Conservation (phyloP, 371 early-diverging fungal species). For the Saksenaea vasiformis region DNA sequence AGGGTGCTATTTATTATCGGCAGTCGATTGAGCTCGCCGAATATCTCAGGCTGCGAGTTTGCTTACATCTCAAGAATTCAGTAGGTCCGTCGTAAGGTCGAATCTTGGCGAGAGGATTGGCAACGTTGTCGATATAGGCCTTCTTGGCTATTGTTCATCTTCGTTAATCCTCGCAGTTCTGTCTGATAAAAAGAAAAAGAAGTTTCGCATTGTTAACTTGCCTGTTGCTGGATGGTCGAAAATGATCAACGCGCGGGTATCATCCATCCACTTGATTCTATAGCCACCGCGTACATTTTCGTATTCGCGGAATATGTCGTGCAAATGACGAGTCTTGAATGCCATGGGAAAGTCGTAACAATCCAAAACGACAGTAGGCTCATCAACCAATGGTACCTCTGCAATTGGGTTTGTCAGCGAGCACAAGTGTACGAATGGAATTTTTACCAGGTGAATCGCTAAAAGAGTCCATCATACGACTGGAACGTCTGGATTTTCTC, state of each 20-base stretch:
- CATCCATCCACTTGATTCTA: conserved; percentile 75
- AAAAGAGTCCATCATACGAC: conserved; percentile 45
- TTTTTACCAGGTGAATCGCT: conserved; percentile 40
- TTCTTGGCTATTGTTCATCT: conserved; percentile 36
- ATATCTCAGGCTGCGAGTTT: conserved; percentile 1
- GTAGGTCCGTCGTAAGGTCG: conserved; percentile 32
- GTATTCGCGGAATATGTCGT: conserved; percentile 54
- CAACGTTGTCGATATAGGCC: conserved; percentile 44
- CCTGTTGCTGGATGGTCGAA: conserved; percentile 70
- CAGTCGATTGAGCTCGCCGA: conserved; percentile 6
- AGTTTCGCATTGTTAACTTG: conserved; percentile 22
- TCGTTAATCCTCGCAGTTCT: not conserved
- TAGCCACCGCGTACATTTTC: conserved; percentile 67
- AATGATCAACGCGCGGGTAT: conserved; percentile 70
- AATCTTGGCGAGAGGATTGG: conserved; percentile 27
- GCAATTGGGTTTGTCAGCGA: conserved; percentile 15
- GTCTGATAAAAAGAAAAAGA: no score
- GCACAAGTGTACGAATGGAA: not conserved
- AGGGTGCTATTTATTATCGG: conserved; percentile 5
- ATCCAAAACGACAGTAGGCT: conserved; percentile 50
- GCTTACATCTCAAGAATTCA: conserved; percentile 26
- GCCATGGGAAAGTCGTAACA: conserved; percentile 54
- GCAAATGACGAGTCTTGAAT: conserved; percentile 54
- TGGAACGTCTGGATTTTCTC: conserved; percentile 34
- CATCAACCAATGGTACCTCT: conserved; percentile 41